Evolutionary conservation across 352 stramenopile genomes (phyloP), one percentile per base, ranked within the genome.

Genomic region (Pythium folliculosum): DNA sequence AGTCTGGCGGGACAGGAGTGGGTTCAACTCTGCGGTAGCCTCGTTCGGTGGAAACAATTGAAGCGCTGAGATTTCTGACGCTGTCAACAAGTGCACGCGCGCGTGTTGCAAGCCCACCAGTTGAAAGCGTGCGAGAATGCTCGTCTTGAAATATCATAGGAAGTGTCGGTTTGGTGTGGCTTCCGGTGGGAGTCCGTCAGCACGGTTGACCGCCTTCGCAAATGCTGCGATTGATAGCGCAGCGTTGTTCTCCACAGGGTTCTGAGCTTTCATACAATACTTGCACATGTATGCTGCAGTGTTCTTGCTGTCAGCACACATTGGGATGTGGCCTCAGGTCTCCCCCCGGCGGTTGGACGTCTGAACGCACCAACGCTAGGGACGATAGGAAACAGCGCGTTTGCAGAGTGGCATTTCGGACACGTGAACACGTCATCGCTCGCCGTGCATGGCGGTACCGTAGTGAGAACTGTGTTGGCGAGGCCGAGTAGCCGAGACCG

Each of bases 271-370:
- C 22, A 57, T 57, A 22, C 50, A 57, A 21, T 57, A 57, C 13
- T 57, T 57, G 50, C 50, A 57, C 14, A 57, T 57, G 50, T 57
- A 57, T 30, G 50, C 50, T 22, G 50, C 50, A 5, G 25, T 19
- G 23, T 57, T 57, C 50, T 57, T 57, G 19, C 19, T 30, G 22
- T 53, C 47, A 3, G 19, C 47, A 12, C 47, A 53, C 47, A 53
- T 30, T 30, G 19, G 47, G 47, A 23, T 23, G 47, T 53, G 19
- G 2, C 3, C 47, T 23, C 19, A 53, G 47, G 47, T 53, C 19
- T 6, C 47, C 22, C 47, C 10, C 47, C 14, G 1, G 22, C 19
- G 16, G 19, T 23, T 53, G 47, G 47, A 13, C 22, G 19, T 40
- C 50, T 16, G 50, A 57, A 57, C 9, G 50, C 50, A 22, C n/a